Evolutionary conservation across 2,329 filamentous ascomycete species (phyloP).

Genomic region (Penicillium sp.): DNA sequence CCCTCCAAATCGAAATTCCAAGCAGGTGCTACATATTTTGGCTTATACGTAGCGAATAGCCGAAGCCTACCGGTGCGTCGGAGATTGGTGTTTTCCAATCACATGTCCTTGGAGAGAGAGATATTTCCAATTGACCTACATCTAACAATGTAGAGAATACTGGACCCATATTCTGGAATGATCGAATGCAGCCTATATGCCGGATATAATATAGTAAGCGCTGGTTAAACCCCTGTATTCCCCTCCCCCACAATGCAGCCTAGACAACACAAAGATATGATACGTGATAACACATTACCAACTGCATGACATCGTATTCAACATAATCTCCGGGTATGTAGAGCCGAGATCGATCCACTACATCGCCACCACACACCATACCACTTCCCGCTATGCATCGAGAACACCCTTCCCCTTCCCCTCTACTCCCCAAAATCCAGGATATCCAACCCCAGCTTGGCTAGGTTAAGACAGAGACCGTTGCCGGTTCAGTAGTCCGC

Average conservation of each 20-base stretch:
- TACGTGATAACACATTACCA: background rate
- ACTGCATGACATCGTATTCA: background rate
- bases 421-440: background rate
- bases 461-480: constrained; percentile 10
- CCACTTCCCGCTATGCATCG: too few species aligned
- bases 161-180: background rate
- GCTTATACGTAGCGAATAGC: background rate
- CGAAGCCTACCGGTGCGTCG: background rate
- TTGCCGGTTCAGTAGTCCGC: constrained; percentile 15
- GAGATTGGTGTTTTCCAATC: background rate
- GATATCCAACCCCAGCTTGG: background rate
- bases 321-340: background rate
- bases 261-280: background rate
- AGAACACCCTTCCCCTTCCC: background rate
- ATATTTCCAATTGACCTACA: background rate
- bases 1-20: background rate
- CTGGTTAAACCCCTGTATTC: background rate
- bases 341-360: background rate
- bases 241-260: background rate
- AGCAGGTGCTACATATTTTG: background rate
- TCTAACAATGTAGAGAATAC: background rate
- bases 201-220: background rate
- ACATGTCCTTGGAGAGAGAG: background rate
- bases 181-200: background rate
- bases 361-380: background rate